Percentiles rank a stretch among this genome's conserved stretches.
phyloP scores from a whole-genome alignment of 768 basidiomycete species.

The Leucocoprinus leucothites region DNA sequence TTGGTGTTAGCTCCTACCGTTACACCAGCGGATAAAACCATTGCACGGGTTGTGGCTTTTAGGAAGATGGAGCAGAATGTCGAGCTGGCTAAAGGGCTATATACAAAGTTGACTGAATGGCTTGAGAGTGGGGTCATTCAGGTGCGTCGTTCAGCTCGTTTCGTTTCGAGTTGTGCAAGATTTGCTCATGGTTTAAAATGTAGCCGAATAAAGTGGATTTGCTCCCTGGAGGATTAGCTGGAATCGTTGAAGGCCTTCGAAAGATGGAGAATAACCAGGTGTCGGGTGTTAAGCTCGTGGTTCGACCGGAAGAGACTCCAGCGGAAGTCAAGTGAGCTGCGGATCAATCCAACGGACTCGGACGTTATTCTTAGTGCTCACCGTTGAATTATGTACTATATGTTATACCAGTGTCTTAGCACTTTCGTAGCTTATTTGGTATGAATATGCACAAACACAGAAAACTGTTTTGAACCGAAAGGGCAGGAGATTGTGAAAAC shows the following conservation, averaged over 20 bases:
- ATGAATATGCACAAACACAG: too few species aligned
- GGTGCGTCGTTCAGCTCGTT: constrained; percentile 21
- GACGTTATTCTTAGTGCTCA: too few species aligned
- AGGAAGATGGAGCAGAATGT: constrained; percentile 20
- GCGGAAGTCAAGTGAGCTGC: too few species aligned
- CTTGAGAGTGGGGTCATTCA: constrained; percentile 32
- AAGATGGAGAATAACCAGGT: constrained; percentile 36
- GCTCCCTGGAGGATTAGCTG: constrained; percentile 40
- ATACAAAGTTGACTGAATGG: constrained; percentile 21
- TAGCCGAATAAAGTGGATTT: constrained; percentile 43
- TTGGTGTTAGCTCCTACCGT: constrained; percentile 29
- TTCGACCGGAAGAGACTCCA: constrained; percentile 41
- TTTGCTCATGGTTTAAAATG: background rate
- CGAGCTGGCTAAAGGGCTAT: constrained; percentile 19
- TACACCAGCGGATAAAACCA: constrained; percentile 9
- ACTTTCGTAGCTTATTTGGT: too few species aligned
- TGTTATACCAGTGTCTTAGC: too few species aligned
- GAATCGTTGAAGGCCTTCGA: constrained; percentile 38
- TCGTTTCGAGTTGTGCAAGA: background rate
- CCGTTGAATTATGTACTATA: too few species aligned
- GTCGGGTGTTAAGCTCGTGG: constrained; percentile 40
- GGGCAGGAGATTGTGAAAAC: too few species aligned
- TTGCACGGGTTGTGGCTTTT: constrained; percentile 18
- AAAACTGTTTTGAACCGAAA: too few species aligned
- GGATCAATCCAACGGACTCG: too few species aligned